Evolutionary conservation across 176 grass and related monocot genomes (phyloP), one percentile per base, ranked within the genome.

Genomic region (Aegilops bicornis): DNA sequence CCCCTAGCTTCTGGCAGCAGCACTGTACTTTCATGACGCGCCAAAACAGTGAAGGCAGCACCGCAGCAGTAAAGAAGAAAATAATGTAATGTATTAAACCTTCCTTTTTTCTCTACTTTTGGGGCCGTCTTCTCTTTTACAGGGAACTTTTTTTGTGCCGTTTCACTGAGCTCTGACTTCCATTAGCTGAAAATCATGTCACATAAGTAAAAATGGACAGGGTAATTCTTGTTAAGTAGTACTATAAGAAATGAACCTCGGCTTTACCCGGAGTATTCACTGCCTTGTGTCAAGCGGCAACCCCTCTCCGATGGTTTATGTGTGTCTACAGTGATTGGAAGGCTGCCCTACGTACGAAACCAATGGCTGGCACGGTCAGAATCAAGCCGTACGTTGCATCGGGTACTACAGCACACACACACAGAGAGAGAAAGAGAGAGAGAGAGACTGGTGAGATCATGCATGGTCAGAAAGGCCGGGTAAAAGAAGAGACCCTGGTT

Each of bases 401-500:
- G 82, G 85, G 77, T 37, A 87, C 81, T 87, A 70, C 81, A 76
- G 61, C 33, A 35, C 33, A 30, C 29, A 30, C 29, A 30, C 30
- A 31, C 31, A 31, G 25, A 43, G 42, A 39, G 20, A 80, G 69
- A 83, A 37, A 60, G 32, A 22, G 30, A 32, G 60, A 40, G 60
- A 64, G 3, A 15, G 45, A 80, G 66, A 60, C 59, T 76, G 68
- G 59, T 8, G 43, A 70, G 62, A 16, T 30, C 58, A 43, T 43
- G 40, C 10, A 9, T 43, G 40, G 40, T 23, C 22, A 15, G 27
- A 31, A 35, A 2, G 0, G 9, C 0, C 69, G 39, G 73, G 30
- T 64, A 87, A 83, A 84, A 75, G 76, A 29, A 22, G 68, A 62
- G 69, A 50, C 63, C 19, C 14, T 80, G 25, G 48, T 24, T 78